A percentile compares a stretch with the other conserved stretches of the same genome.
Evolutionary conservation across 2,329 filamentous ascomycete species (phyloP).

Genomic region (Fusarium luffae): DNA sequence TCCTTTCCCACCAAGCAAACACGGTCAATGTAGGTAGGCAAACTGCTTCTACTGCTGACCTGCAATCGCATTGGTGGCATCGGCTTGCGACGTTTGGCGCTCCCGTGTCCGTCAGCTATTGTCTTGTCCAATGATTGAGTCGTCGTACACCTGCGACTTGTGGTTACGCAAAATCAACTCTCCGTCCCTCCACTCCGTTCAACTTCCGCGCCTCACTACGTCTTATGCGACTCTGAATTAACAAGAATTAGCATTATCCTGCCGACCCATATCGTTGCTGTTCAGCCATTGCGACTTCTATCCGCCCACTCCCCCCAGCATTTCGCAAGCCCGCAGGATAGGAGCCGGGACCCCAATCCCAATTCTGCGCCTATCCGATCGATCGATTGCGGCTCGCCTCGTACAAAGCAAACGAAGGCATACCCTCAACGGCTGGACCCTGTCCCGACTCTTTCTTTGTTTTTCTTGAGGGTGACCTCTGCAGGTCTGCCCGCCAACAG

Average conservation of each 20-base stretch:
- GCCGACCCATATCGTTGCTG: constrained; percentile 18
- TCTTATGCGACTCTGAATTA: constrained; percentile 36
- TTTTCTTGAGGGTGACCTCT: constrained; percentile 32
- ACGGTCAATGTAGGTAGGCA: constrained; percentile 4
- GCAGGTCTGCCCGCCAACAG: constrained; percentile 39
- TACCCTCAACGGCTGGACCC: constrained; percentile 26
- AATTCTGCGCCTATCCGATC: constrained; percentile 32
- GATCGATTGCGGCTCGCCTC: constrained; percentile 31
- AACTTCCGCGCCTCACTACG: constrained; percentile 32
- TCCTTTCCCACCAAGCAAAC: constrained; percentile 14
- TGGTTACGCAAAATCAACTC: constrained; percentile 43
- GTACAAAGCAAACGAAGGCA: constrained; percentile 34
- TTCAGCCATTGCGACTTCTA: constrained; percentile 32
- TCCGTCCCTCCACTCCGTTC: constrained; percentile 35
- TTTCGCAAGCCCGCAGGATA: constrained; percentile 25
- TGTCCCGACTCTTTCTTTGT: constrained; percentile 22
- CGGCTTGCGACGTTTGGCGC: constrained; percentile 38
- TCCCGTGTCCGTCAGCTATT: constrained; percentile 31
- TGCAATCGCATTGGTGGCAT: constrained; percentile 35
- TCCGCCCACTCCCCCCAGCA: constrained; percentile 15
- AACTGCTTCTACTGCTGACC: constrained; percentile 21
- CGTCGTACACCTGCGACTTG: constrained; percentile 37
- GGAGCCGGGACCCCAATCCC: constrained; percentile 26
- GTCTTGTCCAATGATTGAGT: constrained; percentile 29
- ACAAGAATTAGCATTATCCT: constrained; percentile 40